Evolutionary conservation across 176 grass and related monocot species (phyloP).

Genomic region (Poa annua): DNA sequence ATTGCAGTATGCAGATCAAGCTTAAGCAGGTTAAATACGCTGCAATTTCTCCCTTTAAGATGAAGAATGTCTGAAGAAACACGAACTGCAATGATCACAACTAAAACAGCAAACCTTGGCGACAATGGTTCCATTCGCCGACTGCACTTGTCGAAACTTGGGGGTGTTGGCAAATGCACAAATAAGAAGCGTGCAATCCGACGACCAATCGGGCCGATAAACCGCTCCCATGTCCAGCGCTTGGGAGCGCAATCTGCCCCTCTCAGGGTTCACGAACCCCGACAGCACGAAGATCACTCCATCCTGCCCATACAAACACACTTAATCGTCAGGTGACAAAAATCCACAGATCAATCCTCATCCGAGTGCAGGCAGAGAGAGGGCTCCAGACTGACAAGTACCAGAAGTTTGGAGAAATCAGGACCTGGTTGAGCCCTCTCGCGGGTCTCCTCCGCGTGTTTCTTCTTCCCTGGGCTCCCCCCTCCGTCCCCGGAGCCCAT

Average conservation of each 20-base stretch:
- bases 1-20: neutral
- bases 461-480: constrained; percentile 62
- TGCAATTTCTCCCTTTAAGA: neutral
- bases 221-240: constrained; percentile 88
- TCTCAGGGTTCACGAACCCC: constrained; percentile 91
- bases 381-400: constrained; percentile 10
- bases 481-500: constrained; percentile 49
- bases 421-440: constrained; percentile 33
- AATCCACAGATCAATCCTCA: neutral
- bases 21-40: neutral
- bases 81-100: neutral
- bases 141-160: constrained; percentile 82
- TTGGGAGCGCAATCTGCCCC: constrained; percentile 69
- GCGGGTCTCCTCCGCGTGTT: constrained; percentile 36
- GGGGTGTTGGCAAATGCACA: constrained; percentile 88
- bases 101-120: constrained; percentile 58
- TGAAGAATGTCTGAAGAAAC: neutral
- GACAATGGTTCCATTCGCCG: constrained; percentile 79
- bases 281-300: constrained; percentile 79
- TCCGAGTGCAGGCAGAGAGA: neutral
- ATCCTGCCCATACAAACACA: constrained; percentile 51
- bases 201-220: constrained; percentile 80
- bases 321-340: neutral
- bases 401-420: constrained; percentile 77
- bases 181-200: constrained; percentile 86